Percentiles rank a stretch among this genome's conserved stretches.
Conservation (phyloP, 192 early-diverging fungal species). For the Chytriomyces confervae region DNA sequence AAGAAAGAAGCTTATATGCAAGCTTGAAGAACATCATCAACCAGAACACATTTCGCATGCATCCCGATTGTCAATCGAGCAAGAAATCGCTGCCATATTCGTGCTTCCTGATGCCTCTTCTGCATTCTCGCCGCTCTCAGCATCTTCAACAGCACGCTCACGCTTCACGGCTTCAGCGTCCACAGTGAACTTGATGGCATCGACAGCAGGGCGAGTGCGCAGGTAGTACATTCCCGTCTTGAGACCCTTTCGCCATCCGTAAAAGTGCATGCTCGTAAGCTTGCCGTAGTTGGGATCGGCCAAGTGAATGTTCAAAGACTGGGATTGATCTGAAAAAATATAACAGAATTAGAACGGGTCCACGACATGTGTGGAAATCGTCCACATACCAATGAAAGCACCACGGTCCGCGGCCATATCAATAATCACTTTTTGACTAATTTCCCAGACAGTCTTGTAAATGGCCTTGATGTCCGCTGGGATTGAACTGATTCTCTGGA, state of each 20-base stretch:
- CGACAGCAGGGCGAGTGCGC: conserved; percentile 91
- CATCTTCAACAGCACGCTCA: conserved; percentile 27
- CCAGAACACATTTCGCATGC: conserved; percentile 86
- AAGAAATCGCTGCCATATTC: conserved; percentile 72
- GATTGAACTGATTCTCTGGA: conserved; percentile 79
- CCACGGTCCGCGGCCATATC: conserved; percentile 98
- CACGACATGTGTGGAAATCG: conserved; percentile 12
- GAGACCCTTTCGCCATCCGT: conserved; percentile 96
- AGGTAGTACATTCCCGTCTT: conserved; percentile 99
- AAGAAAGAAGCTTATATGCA: no score
- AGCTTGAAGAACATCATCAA: no score
- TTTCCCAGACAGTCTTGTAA: conserved; percentile 98
- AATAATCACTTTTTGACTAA: conserved; percentile 86
- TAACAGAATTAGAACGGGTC: conserved; percentile 6
- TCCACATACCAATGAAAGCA: conserved; percentile 76
- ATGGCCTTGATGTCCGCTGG: conserved; percentile 89
- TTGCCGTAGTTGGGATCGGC: conserved; percentile 93
- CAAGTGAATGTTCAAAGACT: conserved; percentile 94
- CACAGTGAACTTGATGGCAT: conserved; percentile 98
- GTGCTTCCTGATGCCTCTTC: conserved; percentile 58
- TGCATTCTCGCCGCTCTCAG: conserved; percentile 11
- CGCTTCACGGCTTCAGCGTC: conserved; percentile 72
- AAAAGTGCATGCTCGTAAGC: conserved; percentile 97
- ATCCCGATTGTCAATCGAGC: conserved; percentile 92
- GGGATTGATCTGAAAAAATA: conserved; percentile 79